Percentiles rank a stretch among this genome's conserved stretches.
phyloP scores from a whole-genome alignment of 2,329 filamentous ascomycete species.

The Cladosporium sp. region DNA sequence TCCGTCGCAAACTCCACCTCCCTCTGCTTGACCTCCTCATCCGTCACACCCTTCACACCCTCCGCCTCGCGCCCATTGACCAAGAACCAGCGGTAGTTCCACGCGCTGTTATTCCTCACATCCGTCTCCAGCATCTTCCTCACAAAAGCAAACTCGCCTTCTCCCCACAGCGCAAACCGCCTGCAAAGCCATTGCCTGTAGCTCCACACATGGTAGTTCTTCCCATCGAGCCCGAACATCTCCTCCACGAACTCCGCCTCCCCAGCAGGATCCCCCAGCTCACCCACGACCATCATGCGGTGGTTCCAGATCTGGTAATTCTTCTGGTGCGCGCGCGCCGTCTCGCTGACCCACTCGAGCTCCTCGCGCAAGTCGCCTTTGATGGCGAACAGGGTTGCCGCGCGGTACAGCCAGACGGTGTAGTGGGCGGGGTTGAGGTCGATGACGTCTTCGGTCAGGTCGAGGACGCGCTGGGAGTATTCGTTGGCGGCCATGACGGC shows the following conservation, averaged over 20 bases:
- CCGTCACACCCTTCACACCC: slow-evolving; percentile 40
- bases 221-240: slow-evolving; percentile 84
- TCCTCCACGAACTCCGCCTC: slow-evolving; percentile 74
- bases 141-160: slow-evolving; percentile 66
- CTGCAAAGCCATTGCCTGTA: slow-evolving; percentile 81
- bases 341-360: slow-evolving; percentile 80
- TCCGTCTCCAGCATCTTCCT: slow-evolving; percentile 74
- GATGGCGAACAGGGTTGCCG: slow-evolving; percentile 71
- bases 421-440: slow-evolving; percentile 94
- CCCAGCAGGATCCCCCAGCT: slow-evolving; percentile 39
- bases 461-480: slow-evolving; percentile 73
- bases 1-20: slow-evolving; percentile 70
- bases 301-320: slow-evolving; percentile 98
- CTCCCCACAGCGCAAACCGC: slow-evolving; percentile 56
- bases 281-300: slow-evolving; percentile 58
- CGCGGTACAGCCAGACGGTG: slow-evolving; percentile 96
- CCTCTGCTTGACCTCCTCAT: slow-evolving; percentile 62
- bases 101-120: slow-evolving; percentile 93
- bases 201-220: slow-evolving; percentile 99
- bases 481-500: slow-evolving; percentile 91
- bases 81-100: slow-evolving; percentile 96
- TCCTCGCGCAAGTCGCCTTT: slow-evolving; percentile 68
- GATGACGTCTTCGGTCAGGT: slow-evolving; percentile 86
- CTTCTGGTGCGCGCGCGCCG: slow-evolving; percentile 82
- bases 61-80: slow-evolving; percentile 64